phyloP scores from a whole-genome alignment of 495 filamentous ascomycete genomes.

The Sordaria brevicollis region DNA sequence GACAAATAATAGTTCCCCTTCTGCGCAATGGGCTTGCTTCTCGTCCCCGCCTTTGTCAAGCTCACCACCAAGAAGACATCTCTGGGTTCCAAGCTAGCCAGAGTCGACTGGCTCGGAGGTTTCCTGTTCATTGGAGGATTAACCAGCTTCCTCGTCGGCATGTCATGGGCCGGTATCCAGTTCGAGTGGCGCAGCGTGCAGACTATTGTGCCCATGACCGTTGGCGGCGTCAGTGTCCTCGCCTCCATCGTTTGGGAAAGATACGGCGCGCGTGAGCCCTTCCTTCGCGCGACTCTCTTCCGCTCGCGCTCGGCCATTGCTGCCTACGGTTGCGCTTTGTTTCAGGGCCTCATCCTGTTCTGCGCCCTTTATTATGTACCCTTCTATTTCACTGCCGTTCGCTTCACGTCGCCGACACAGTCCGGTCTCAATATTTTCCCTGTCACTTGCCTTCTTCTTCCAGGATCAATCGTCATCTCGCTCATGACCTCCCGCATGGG shows the following conservation, averaged over 20 bases:
- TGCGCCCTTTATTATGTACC: slow-evolving; percentile 47
- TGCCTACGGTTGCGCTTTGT: slow-evolving; percentile 21
- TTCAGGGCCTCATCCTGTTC: slow-evolving; percentile 31
- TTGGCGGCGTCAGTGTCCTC: slow-evolving; percentile 26
- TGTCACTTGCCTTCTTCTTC: slow-evolving; percentile 18
- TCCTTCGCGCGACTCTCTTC: slow-evolving; percentile 45
- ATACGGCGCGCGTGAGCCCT: slow-evolving; percentile 35
- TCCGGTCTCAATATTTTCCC: slow-evolving; percentile 34
- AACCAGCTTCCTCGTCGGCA: slow-evolving; percentile 42
- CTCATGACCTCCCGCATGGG: slow-evolving; percentile 38
- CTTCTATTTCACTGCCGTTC: slow-evolving; percentile 54
- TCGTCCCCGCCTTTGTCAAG: slow-evolving; percentile 24
- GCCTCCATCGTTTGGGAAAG: slow-evolving; percentile 29
- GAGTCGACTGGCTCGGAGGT: slow-evolving; percentile 31
- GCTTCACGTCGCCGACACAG: slow-evolving; percentile 40
- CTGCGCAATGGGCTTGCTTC: slow-evolving; percentile 22
- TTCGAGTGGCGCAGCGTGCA: slow-evolving; percentile 37
- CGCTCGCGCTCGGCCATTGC: slow-evolving; percentile 22
- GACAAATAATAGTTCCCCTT: slow-evolving; percentile 25
- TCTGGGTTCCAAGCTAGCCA: slow-evolving; percentile 18
- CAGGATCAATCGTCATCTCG: slow-evolving; percentile 37
- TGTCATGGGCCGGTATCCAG: slow-evolving; percentile 49
- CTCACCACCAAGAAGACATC: slow-evolving; percentile 22
- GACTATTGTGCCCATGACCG: slow-evolving; percentile 36
- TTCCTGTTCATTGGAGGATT: slow-evolving; percentile 36